phyloP scores from a whole-genome alignment of 371 early-diverging fungal species.

The Apophysomyces variabilis region DNA sequence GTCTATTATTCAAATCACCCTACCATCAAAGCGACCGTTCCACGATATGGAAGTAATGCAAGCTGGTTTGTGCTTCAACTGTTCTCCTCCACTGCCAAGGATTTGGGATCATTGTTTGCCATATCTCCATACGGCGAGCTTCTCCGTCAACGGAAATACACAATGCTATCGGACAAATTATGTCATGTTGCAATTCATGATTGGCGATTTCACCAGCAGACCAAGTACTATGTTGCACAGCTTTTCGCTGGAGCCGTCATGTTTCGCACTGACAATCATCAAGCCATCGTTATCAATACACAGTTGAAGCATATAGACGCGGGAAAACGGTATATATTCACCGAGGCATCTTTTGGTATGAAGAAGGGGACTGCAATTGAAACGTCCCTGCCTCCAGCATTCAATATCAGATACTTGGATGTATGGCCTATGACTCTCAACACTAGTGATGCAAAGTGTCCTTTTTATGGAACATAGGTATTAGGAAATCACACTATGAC shows the following conservation, averaged over 20 bases:
- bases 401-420: neutral
- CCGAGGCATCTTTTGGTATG: slow-evolving; percentile 12
- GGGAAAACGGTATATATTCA: slow-evolving; percentile 15
- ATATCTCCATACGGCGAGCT: slow-evolving; percentile 4
- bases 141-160: neutral
- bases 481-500: no score
- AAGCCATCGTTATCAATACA: slow-evolving; percentile 30
- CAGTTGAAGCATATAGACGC: slow-evolving; percentile 29
- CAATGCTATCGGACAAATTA: neutral
- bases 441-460: no score
- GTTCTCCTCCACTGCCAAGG: neutral
- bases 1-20: neutral
- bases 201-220: slow-evolving; percentile 17
- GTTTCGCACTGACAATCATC: slow-evolving; percentile 17
- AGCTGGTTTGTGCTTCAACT: neutral
- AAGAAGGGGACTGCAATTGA: neutral
- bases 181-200: slow-evolving; percentile 1
- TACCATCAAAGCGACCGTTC: slow-evolving; percentile 3
- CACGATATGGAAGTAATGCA: neutral
- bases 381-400: slow-evolving; percentile 6
- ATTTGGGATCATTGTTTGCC: neutral
- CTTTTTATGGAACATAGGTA: no score
- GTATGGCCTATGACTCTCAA: neutral
- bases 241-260: slow-evolving; percentile 21
- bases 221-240: slow-evolving; percentile 17